phyloP scores from a whole-genome alignment of 1,284 basidiomycete species.

The Hymenochaete sp. region DNA sequence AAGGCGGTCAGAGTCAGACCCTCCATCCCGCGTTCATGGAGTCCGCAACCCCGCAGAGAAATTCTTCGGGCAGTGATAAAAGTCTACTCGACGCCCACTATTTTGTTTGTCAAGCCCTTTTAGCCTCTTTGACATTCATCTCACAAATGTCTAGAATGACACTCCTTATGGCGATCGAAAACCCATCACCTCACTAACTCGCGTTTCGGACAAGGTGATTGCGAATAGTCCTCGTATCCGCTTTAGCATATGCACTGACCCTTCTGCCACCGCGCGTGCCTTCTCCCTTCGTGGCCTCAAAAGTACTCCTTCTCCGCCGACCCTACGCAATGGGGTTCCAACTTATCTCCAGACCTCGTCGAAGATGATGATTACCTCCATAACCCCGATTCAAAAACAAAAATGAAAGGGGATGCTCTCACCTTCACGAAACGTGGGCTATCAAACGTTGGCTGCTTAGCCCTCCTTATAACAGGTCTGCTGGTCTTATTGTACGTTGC shows the following conservation, averaged over 20 bases:
- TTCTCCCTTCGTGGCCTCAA: background rate
- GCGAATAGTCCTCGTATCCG: background rate
- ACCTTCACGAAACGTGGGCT: slow-evolving; percentile 44
- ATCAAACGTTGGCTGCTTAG: slow-evolving; percentile 57
- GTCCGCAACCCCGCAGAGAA: background rate
- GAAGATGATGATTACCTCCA: slow-evolving; percentile 31
- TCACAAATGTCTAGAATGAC: slow-evolving; percentile 8
- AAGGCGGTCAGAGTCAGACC: no score
- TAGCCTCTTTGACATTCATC: background rate
- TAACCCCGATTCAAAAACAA: slow-evolving; percentile 34
- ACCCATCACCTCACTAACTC: slow-evolving; percentile 1
- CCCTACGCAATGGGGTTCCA: slow-evolving; percentile 16
- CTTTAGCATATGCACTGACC: background rate
- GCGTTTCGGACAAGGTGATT: slow-evolving; percentile 15
- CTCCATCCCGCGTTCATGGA: slow-evolving; percentile 12
- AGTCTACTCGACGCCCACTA: slow-evolving; percentile 10
- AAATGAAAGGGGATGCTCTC: slow-evolving; percentile 27
- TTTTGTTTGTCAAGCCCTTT: slow-evolving; percentile 7
- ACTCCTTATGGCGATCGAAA: slow-evolving; percentile 13
- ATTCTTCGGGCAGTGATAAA: slow-evolving; percentile 9
- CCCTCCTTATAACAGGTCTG: slow-evolving; percentile 39
- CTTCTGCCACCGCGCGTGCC: background rate
- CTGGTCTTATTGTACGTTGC: slow-evolving; percentile 44
- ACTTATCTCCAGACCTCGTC: slow-evolving; percentile 16
- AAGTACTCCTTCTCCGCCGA: slow-evolving; percentile 18